These are phyloP conservation scores for Nitzschia putrida DNA, from an alignment of 108 stramenopile species.

Conservation along the genomic window DNA sequence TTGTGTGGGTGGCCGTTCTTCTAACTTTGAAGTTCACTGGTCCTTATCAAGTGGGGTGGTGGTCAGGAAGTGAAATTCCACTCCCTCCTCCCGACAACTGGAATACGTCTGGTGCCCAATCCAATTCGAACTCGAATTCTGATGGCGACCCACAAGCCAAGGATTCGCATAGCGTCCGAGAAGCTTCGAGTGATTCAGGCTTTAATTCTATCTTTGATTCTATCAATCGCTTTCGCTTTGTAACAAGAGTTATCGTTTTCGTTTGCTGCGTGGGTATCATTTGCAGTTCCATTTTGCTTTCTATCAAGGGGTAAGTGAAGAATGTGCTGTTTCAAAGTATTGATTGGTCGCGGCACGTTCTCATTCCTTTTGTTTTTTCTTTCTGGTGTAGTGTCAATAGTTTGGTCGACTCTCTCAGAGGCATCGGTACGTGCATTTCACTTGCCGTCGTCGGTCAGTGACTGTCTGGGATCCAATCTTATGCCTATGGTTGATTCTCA, in stretches of 20 bases:
- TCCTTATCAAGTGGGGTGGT: conserved; percentile 1
- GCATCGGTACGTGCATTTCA: background rate
- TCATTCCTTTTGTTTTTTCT: background rate
- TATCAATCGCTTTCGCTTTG: background rate
- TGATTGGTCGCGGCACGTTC: too few relatives aligned
- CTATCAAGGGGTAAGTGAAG: conserved; percentile 11
- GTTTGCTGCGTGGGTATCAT: background rate
- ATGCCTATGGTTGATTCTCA: background rate
- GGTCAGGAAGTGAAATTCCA: background rate
- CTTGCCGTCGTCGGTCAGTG: background rate
- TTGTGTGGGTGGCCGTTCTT: background rate
- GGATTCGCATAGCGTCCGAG: too few relatives aligned
- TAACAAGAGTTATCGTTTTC: background rate
- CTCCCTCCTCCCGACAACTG: background rate
- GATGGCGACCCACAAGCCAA: too few relatives aligned
- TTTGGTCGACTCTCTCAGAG: conserved; percentile 1
- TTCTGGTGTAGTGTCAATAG: background rate
- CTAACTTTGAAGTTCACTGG: background rate
- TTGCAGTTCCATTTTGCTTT: conserved; percentile 8
- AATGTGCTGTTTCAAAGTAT: too few relatives aligned
- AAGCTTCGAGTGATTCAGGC: too few relatives aligned
- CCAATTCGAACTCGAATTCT: too few relatives aligned
- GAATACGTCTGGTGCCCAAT: background rate
- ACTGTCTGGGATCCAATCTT: background rate
- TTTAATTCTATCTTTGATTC: too few relatives aligned